phyloP scores from a whole-genome alignment of 2,329 filamentous ascomycete species.

The Fusarium avenaceum region DNA sequence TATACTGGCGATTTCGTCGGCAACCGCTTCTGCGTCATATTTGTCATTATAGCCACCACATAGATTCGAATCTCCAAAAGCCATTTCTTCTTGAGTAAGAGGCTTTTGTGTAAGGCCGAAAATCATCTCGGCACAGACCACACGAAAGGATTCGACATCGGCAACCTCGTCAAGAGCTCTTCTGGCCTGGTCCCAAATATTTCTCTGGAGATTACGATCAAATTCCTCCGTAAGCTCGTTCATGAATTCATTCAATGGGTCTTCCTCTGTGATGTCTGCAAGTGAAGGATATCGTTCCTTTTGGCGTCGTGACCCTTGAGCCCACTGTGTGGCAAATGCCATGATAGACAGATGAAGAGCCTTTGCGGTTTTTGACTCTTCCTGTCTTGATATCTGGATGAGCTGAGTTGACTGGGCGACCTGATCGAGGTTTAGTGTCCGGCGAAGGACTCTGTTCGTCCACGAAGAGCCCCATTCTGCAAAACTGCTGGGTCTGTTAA shows the following conservation, averaged over 20 bases:
- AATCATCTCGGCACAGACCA: slow-evolving; percentile 57
- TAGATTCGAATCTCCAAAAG: background rate
- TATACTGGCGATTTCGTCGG: slow-evolving; percentile 25
- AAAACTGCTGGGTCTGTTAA: background rate
- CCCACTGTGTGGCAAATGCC: slow-evolving; percentile 66
- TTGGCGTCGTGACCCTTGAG: slow-evolving; percentile 49
- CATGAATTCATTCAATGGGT: background rate
- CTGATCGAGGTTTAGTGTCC: slow-evolving; percentile 61
- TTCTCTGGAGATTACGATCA: slow-evolving; percentile 53
- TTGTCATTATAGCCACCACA: background rate
- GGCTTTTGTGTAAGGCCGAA: slow-evolving; percentile 56
- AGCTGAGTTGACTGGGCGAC: slow-evolving; percentile 56
- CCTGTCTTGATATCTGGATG: slow-evolving; percentile 52
- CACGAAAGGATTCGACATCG: slow-evolving; percentile 55
- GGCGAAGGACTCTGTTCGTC: slow-evolving; percentile 63
- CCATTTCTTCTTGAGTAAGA: slow-evolving; percentile 3
- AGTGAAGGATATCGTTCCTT: slow-evolving; percentile 17
- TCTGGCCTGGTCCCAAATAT: slow-evolving; percentile 56
- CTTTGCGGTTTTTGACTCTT: slow-evolving; percentile 30
- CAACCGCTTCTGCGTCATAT: slow-evolving; percentile 5
- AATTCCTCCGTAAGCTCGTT: slow-evolving; percentile 51
- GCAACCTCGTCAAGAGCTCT: slow-evolving; percentile 52
- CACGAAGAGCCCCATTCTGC: slow-evolving; percentile 55
- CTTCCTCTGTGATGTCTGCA: background rate
- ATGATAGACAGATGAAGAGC: slow-evolving; percentile 63